These are phyloP conservation scores for Calamus simplicifolius DNA, from an alignment of 176 grass and related monocot genomes.

Conservation along the genomic window DNA sequence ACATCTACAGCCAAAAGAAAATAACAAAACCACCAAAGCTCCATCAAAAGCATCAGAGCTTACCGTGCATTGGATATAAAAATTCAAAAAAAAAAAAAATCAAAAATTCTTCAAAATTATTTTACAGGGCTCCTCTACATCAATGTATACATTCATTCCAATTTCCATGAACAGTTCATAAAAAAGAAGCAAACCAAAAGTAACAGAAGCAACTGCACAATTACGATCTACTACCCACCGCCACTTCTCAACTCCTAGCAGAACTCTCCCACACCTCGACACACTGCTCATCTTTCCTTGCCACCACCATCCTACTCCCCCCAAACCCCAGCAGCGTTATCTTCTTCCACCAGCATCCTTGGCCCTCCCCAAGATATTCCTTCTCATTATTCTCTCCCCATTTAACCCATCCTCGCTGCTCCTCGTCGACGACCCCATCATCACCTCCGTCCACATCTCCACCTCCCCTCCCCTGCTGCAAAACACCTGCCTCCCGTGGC, in stretches of 20 bases:
- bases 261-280: constrained; percentile 78
- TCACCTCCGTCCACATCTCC: constrained; percentile 72
- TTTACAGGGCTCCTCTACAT: too few relatives aligned
- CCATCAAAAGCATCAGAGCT: too few relatives aligned
- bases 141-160: too few relatives aligned
- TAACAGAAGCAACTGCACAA: too few relatives aligned
- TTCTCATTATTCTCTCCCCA: constrained; percentile 62
- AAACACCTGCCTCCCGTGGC: constrained; percentile 63
- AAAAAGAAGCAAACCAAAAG: too few relatives aligned
- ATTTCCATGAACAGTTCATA: too few relatives aligned
- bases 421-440: constrained; percentile 12
- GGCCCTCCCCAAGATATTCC: constrained; percentile 56
- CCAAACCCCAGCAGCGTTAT: constrained; percentile 56
- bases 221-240: neutral
- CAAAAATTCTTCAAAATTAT: too few relatives aligned
- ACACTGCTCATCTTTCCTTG: constrained; percentile 39
- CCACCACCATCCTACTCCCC: constrained; percentile 79
- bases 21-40: too few relatives aligned
- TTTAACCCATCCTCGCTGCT: constrained; percentile 3
- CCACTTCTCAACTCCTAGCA: neutral
- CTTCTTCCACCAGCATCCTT: constrained; percentile 33
- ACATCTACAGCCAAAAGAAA: too few relatives aligned
- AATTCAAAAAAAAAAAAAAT: too few relatives aligned
- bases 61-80: too few relatives aligned
- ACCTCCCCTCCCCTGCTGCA: constrained; percentile 29